phyloP scores from a whole-genome alignment of 1,284 basidiomycete genomes.

The Stereum hirsutum region DNA sequence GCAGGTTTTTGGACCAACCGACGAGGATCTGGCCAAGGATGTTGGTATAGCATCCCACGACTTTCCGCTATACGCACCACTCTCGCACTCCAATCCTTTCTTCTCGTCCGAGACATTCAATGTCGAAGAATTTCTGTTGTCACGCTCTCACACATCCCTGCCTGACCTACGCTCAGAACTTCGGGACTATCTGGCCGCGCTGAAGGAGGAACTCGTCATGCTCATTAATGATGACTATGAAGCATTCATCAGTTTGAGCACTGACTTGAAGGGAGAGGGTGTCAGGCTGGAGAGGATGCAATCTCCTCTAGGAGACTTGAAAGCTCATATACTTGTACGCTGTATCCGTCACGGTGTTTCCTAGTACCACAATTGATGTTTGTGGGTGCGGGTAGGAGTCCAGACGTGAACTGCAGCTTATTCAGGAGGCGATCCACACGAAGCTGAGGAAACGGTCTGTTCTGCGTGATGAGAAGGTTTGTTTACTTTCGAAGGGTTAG shows the following conservation, averaged over 20 bases:
- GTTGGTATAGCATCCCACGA: conserved; percentile 28
- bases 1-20: conserved; percentile 50
- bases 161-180: conserved; percentile 84
- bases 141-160: conserved; percentile 79
- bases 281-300: conserved; percentile 59
- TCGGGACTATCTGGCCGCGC: conserved; percentile 70
- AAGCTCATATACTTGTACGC: conserved; percentile 62
- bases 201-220: conserved; percentile 89
- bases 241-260: conserved; percentile 93
- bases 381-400: conserved; percentile 41
- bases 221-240: conserved; percentile 98
- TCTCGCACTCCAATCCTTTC: conserved; percentile 73
- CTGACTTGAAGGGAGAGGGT: conserved; percentile 80
- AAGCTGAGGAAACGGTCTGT: conserved; percentile 68
- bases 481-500: conserved; percentile 4
- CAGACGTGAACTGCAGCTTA: conserved; percentile 46
- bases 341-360: not conserved
- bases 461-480: conserved; percentile 78
- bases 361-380: not conserved
- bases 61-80: conserved; percentile 67
- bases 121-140: conserved; percentile 84
- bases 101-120: conserved; percentile 65
- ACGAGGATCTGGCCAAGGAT: conserved; percentile 59
- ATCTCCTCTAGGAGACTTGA: conserved; percentile 55
- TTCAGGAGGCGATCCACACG: conserved; percentile 68